Percentiles rank a stretch among this genome's conserved stretches.
Conservation (phyloP, 495 filamentous ascomycete genomes). For the Hypomontagnella submonticulosa region DNA sequence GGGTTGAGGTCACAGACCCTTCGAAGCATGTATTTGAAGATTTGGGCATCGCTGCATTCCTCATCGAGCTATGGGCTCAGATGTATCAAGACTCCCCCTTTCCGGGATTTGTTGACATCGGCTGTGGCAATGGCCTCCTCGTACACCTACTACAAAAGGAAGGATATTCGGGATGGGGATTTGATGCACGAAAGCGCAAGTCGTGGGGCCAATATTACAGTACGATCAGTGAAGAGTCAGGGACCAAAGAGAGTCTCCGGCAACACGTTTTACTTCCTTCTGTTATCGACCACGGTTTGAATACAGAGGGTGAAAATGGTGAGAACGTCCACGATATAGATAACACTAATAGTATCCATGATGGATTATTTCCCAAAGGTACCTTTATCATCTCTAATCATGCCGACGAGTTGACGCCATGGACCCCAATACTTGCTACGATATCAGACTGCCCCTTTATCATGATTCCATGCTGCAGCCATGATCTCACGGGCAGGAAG, state of each 20-base stretch:
- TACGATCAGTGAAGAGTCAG: conserved; percentile 48
- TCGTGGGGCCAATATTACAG: conserved; percentile 79
- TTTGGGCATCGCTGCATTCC: conserved; percentile 88
- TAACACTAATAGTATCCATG: conserved; percentile 61
- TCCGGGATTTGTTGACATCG: conserved; percentile 94
- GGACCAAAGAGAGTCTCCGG: conserved; percentile 60
- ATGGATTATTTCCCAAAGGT: conserved; percentile 75
- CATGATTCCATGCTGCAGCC: conserved; percentile 93
- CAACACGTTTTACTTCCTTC: conserved; percentile 80
- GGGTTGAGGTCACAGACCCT: conserved; percentile 89
- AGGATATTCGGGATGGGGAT: conserved; percentile 88
- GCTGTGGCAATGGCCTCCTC: conserved; percentile 95
- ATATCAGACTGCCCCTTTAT: conserved; percentile 82
- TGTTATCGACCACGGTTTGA: conserved; percentile 46
- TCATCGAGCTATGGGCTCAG: conserved; percentile 89
- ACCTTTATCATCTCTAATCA: conserved; percentile 98
- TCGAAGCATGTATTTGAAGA: conserved; percentile 96
- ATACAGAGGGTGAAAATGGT: conserved; percentile 18
- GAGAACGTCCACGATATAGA: conserved; percentile 36
- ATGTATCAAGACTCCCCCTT: conserved; percentile 78
- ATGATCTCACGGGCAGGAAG: conserved; percentile 78
- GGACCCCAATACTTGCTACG: conserved; percentile 90
- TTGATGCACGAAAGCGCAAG: conserved; percentile 85
- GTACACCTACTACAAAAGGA: conserved; percentile 84
- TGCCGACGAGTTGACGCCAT: conserved; percentile 92